Evolutionary conservation across 2,329 filamentous ascomycete genomes (phyloP), one percentile per base, ranked within the genome.

Genomic region (Arthrobotrys sphaeroides): DNA sequence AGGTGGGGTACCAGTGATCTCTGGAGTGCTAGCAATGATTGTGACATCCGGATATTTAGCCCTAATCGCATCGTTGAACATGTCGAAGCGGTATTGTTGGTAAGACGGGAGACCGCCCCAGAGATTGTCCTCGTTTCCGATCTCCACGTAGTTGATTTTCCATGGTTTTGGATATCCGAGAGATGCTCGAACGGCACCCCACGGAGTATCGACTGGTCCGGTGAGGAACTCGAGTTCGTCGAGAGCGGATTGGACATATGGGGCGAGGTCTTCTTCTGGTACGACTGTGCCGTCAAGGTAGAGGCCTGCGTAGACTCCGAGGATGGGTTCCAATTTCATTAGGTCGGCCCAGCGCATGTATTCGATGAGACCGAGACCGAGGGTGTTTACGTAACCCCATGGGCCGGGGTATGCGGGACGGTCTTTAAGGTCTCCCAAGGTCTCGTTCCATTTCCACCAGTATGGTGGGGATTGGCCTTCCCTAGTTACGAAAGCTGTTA

Each of bases 91-190:
- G 36, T 67, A 67, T 4, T 85, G 84, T 1, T 84, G 81, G 80
- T 84, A 85, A 3, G 86, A 84, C 0, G 79, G 78, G 1, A 84
- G 83, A 3, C 85, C 86, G 2, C 84, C 84, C 24, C 84, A 85
- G 2, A 90, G 85, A 83, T 87, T 87, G 78, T 91, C 89, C 80
- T 91, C 89, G 80, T 91, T 91, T 72, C 90, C 89, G 45, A 91
- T 82, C 81, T 91, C 89, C 65, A 91, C 87, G 78, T 87, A 89
- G 9, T 85, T 83, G 55, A 91, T 84, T 28, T 80, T 83, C 82
- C 88, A 91, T 0, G 89, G 89, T 72, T 88, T 84, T 0, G 87
- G 85, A 78, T 90, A 86, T 2, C 89, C 89, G 1, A 89, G 84
- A 45, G 85, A 82, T 5, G 88, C 88, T 16, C 89, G 87, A 5